Percentiles rank a stretch among this genome's conserved stretches.
phyloP scores from a whole-genome alignment of 257 asterid species.

The Rhazya stricta region DNA sequence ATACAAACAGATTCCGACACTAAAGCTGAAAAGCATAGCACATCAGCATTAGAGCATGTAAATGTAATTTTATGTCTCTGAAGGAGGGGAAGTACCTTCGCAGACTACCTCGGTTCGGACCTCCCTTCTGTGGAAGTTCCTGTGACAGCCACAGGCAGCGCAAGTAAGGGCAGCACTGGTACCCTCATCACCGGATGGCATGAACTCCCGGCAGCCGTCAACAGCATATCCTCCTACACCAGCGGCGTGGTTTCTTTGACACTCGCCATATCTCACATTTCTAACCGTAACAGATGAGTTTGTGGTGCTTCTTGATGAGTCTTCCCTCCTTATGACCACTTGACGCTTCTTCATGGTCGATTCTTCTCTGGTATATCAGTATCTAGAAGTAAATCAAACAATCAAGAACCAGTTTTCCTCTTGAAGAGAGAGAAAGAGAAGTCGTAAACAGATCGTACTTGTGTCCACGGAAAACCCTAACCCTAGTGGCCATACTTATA shows the following conservation, averaged over 20 bases:
- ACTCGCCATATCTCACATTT: constrained; percentile 72
- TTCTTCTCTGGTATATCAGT: background rate
- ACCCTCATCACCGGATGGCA: constrained; percentile 56
- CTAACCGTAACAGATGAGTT: constrained; percentile 52
- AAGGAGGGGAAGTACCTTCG: constrained; percentile 32
- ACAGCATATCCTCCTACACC: constrained; percentile 79
- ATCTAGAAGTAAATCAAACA: background rate
- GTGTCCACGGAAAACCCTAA: constrained; percentile 20
- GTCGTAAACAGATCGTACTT: background rate
- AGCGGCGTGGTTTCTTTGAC: constrained; percentile 94
- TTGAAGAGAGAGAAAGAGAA: background rate
- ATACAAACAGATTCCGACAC: constrained; percentile 5
- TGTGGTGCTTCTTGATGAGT: background rate
- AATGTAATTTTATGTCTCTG: background rate
- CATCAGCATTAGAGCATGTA: background rate
- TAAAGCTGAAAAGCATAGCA: background rate
- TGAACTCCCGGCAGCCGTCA: constrained; percentile 92
- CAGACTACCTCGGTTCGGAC: constrained; percentile 39
- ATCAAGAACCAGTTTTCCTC: background rate
- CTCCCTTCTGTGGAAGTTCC: constrained; percentile 69
- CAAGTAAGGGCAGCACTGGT: constrained; percentile 52
- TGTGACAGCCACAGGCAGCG: constrained; percentile 94
- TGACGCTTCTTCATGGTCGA: constrained; percentile 20
- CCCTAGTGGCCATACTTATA: constrained; percentile 33
- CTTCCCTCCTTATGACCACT: constrained; percentile 11